phyloP scores from a whole-genome alignment of 2,329 filamentous ascomycete genomes.

The Venturia asperata region DNA sequence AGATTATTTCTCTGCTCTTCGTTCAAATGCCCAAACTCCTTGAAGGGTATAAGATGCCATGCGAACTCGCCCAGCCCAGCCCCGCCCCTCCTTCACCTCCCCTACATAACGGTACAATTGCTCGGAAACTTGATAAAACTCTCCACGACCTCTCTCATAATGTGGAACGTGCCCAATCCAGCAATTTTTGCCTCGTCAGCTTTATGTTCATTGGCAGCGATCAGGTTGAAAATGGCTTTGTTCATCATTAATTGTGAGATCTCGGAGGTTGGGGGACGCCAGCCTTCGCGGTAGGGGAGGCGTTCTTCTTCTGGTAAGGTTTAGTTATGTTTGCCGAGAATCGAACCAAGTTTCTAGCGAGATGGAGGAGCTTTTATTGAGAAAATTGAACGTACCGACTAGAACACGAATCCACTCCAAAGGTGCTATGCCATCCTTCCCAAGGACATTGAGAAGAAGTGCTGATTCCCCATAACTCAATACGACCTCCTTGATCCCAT shows the following conservation, averaged over 20 bases:
- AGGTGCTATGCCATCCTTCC: conserved; percentile 16
- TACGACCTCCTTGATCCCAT: conserved; percentile 19
- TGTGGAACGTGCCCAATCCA: conserved; percentile 17
- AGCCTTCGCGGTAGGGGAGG: conserved; percentile 18
- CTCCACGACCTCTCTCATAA: conserved; percentile 11
- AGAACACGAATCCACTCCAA: conserved; percentile 17
- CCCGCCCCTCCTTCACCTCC: neutral
- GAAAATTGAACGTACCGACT: conserved; percentile 8
- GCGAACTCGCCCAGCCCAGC: no score
- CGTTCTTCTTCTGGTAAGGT: conserved; percentile 16
- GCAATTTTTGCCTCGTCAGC: conserved; percentile 16
- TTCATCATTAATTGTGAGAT: conserved; percentile 17
- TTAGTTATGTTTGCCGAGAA: neutral
- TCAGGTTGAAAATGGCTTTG: conserved; percentile 18
- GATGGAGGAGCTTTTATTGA: neutral
- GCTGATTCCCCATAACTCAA: conserved; percentile 19
- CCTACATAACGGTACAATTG: conserved; percentile 17
- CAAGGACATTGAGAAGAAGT: conserved; percentile 12
- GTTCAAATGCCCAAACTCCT: neutral
- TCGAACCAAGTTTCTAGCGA: neutral
- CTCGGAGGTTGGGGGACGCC: neutral
- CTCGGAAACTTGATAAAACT: conserved; percentile 17
- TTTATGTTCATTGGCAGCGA: conserved; percentile 19
- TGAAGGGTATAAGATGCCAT: no score
- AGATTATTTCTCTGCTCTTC: neutral